These are phyloP conservation scores for Cyberlindnera galapagoensis DNA, from an alignment of 805 yeast species.

Conservation along the genomic window DNA sequence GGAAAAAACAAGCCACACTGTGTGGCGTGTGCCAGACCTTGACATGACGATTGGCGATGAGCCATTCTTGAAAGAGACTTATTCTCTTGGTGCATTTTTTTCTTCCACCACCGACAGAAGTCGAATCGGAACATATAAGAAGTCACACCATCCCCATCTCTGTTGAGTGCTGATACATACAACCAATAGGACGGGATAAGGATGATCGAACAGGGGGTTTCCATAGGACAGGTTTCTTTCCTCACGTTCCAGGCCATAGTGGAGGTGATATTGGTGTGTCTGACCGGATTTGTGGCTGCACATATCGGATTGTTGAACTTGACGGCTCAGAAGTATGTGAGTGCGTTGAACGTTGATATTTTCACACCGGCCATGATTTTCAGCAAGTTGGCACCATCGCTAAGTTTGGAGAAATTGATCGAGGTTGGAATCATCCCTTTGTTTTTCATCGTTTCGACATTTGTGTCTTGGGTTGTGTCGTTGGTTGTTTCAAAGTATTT, in stretches of 20 bases:
- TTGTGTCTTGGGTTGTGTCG: conserved; percentile 64
- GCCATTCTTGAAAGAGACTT: too few species aligned
- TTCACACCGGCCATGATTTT: conserved; percentile 96
- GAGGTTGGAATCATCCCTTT: conserved; percentile 84
- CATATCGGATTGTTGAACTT: conserved; percentile 61
- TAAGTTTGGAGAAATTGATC: conserved; percentile 68
- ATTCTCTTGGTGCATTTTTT: too few species aligned
- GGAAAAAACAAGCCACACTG: too few species aligned
- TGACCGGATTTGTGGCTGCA: conserved; percentile 84
- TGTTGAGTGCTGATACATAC: too few species aligned
- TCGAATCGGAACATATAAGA: too few species aligned
- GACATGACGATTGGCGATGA: too few species aligned
- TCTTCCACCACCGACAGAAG: too few species aligned
- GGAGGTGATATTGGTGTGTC: conserved; percentile 81
- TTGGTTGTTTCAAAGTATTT: conserved; percentile 45
- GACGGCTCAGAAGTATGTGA: conserved; percentile 69
- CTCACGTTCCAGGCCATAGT: conserved; percentile 87
- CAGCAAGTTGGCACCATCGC: conserved; percentile 61
- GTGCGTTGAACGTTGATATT: conserved; percentile 77
- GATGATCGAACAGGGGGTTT: too few species aligned
- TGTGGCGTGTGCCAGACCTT: too few species aligned
- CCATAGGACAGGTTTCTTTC: conserved; percentile 33
- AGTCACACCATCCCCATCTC: too few species aligned
- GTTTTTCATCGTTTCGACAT: conserved; percentile 76
- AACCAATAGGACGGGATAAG: too few species aligned